These are phyloP conservation scores for Neurospora tetrasperma DNA, from an alignment of 495 filamentous ascomycete genomes.

Conservation along the genomic window DNA sequence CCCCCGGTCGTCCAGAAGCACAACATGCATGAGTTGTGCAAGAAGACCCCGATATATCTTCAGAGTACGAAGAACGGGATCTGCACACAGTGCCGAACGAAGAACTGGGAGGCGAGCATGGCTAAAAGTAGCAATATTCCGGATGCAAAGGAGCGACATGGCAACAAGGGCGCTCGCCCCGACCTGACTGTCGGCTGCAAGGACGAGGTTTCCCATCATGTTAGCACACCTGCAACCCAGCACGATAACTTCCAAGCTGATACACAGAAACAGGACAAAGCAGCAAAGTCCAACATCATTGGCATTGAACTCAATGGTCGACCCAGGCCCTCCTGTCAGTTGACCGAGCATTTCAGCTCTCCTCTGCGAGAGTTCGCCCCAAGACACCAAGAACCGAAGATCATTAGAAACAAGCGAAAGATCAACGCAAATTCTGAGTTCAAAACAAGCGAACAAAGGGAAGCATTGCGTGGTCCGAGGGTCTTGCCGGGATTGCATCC, in stretches of 20 bases:
- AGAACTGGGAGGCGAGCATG: background rate
- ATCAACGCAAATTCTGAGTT: too few species aligned
- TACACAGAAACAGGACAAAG: too few species aligned
- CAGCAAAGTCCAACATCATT: too few species aligned
- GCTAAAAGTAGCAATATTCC: background rate
- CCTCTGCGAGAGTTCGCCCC: too few species aligned
- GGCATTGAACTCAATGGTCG: too few species aligned
- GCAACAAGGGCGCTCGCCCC: background rate
- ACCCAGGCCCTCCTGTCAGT: too few species aligned
- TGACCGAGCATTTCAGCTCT: too few species aligned
- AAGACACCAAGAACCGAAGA: too few species aligned
- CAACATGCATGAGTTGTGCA: background rate
- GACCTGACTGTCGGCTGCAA: background rate
- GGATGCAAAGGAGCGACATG: background rate
- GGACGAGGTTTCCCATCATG: background rate
- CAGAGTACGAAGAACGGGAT: background rate
- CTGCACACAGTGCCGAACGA: background rate
- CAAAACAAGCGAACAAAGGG: background rate
- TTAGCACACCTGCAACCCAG: too few species aligned
- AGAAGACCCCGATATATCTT: background rate
- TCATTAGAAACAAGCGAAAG: too few species aligned
- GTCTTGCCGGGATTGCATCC: fast-evolving
- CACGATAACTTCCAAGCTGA: too few species aligned
- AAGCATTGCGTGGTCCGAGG: background rate
- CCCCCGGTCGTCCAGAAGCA: background rate